These are phyloP conservation scores for Rhizopogon vesiculosus DNA, from an alignment of 768 basidiomycete species.

Conservation along the genomic window DNA sequence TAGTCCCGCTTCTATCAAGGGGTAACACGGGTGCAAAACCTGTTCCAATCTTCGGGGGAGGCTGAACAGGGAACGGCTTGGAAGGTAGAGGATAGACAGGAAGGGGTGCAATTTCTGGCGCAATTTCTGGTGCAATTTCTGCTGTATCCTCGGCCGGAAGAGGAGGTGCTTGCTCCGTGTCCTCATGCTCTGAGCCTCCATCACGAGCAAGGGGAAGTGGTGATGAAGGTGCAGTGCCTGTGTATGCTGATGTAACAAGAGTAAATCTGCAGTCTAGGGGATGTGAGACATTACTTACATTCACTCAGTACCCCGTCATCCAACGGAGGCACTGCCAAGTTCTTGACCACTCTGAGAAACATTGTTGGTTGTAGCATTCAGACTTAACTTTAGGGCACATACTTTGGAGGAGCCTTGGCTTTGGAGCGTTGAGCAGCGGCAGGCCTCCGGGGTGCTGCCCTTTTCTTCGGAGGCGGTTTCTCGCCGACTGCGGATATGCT, in stretches of 20 bases:
- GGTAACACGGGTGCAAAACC: conserved; percentile 66
- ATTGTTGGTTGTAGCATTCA: not conserved
- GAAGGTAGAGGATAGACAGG: conserved; percentile 76
- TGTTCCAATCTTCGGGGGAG: conserved; percentile 68
- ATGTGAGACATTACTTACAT: conserved; percentile 34
- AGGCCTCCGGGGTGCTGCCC: conserved; percentile 39
- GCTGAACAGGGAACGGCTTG: conserved; percentile 82
- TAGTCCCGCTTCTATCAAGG: conserved; percentile 58
- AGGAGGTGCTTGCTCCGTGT: conserved; percentile 19
- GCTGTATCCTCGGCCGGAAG: conserved; percentile 29
- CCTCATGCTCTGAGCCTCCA: conserved; percentile 45
- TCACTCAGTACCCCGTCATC: conserved; percentile 60
- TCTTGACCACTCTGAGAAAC: conserved; percentile 25
- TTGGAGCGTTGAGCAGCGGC: conserved; percentile 31
- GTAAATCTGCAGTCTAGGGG: not conserved
- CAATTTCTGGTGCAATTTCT: conserved; percentile 41
- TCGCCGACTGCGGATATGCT: conserved; percentile 19
- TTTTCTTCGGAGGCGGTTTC: conserved; percentile 45
- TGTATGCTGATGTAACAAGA: conserved; percentile 40
- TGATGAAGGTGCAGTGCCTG: conserved; percentile 71
- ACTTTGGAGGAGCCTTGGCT: conserved; percentile 27
- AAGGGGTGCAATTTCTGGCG: conserved; percentile 49
- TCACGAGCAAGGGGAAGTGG: conserved; percentile 45
- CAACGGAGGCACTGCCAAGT: conserved; percentile 28
- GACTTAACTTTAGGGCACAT: conserved; percentile 6